Percentiles rank a stretch among this genome's conserved stretches.
phyloP scores from a whole-genome alignment of 2,329 filamentous ascomycete species.

The Paraconiothyrium brasiliense region DNA sequence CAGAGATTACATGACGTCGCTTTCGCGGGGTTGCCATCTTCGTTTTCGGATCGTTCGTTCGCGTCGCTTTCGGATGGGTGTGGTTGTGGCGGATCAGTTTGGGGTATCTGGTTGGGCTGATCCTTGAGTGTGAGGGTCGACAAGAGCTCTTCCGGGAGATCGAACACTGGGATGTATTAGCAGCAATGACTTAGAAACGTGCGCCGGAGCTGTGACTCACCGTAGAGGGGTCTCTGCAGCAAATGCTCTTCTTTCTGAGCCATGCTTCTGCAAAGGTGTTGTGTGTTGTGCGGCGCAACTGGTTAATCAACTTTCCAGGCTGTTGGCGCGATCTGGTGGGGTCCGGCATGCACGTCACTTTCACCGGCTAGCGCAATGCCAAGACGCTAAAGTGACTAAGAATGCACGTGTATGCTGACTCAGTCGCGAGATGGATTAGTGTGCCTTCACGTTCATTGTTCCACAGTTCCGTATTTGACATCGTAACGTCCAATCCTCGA shows the following conservation, averaged over 20 bases:
- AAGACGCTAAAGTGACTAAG: background rate
- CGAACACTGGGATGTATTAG: slow-evolving; percentile 70
- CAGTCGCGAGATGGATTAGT: slow-evolving; percentile 5
- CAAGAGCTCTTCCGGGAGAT: slow-evolving; percentile 79
- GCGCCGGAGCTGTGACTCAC: slow-evolving; percentile 26
- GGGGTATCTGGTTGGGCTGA: slow-evolving; percentile 31
- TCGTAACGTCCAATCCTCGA: background rate
- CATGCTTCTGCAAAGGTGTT: slow-evolving; percentile 26
- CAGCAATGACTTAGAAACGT: slow-evolving; percentile 18
- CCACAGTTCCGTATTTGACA: background rate
- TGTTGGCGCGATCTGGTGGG: slow-evolving; percentile 7
- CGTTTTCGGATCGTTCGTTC: slow-evolving; percentile 49
- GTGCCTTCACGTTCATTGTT: slow-evolving; percentile 2
- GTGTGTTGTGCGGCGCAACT: slow-evolving; percentile 1
- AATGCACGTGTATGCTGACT: background rate
- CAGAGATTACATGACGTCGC: slow-evolving; percentile 85
- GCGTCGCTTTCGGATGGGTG: slow-evolving; percentile 29
- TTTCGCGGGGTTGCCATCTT: slow-evolving; percentile 56
- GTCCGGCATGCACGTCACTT: slow-evolving; percentile 15
- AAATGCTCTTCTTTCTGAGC: slow-evolving; percentile 43
- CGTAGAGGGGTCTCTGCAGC: slow-evolving; percentile 51
- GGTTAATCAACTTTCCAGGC: slow-evolving; percentile 6
- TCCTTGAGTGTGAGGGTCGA: slow-evolving; percentile 70
- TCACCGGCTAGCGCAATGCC: slow-evolving; percentile 10
- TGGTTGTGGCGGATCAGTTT: slow-evolving; percentile 25